Conservation (phyloP, 148 eudicot species). For the Suaeda aralocaspica region DNA sequence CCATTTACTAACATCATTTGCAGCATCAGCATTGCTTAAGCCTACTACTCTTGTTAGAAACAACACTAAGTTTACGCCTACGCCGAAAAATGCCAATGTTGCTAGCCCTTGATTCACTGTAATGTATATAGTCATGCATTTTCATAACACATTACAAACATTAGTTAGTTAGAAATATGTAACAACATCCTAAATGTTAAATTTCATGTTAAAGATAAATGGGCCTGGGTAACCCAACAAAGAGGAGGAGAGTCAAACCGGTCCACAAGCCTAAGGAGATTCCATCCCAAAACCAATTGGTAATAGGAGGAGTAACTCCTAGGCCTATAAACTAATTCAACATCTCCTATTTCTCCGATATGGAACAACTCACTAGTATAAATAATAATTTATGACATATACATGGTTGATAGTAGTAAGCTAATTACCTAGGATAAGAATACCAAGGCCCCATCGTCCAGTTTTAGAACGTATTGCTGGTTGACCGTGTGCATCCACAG, state of each 20-base stretch:
- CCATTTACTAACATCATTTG: constrained; percentile 80
- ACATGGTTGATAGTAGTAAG: not conserved
- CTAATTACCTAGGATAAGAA: constrained; percentile 20
- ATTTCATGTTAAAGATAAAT: too few species aligned
- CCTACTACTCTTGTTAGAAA: constrained; percentile 71
- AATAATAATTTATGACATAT: too few species aligned
- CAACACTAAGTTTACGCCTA: constrained; percentile 66
- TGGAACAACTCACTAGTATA: too few species aligned
- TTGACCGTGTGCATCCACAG: constrained; percentile 22
- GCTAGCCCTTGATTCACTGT: constrained; percentile 80
- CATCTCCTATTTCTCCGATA: too few species aligned
- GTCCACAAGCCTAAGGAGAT: too few species aligned
- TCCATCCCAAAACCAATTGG: too few species aligned
- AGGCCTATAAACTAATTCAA: too few species aligned
- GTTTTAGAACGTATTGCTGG: constrained; percentile 19
- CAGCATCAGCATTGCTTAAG: constrained; percentile 67
- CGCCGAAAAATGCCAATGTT: constrained; percentile 69
- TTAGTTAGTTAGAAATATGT: not conserved
- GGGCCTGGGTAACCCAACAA: too few species aligned
- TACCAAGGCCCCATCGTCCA: constrained; percentile 22
- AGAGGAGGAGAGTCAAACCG: too few species aligned
- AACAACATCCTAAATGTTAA: not conserved
- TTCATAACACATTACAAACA: not conserved
- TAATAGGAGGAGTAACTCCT: too few species aligned
- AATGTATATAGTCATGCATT: not conserved